These are phyloP conservation scores for Penicillium sp. DNA, from an alignment of 2,329 filamentous ascomycete species.

Conservation along the genomic window DNA sequence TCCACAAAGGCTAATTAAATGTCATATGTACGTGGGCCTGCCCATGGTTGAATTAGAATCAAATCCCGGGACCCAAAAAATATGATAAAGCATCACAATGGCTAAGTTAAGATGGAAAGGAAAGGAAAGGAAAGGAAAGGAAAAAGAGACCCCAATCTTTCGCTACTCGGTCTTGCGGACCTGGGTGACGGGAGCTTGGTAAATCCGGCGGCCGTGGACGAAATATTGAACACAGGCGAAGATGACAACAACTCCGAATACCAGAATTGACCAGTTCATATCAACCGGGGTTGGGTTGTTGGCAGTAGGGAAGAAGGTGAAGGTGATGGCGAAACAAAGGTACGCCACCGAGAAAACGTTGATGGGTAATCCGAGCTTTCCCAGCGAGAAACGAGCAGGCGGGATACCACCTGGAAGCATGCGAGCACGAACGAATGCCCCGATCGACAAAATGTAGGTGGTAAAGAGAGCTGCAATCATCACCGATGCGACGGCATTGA, in stretches of 20 bases:
- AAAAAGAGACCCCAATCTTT: neutral
- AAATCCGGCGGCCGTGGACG: constrained; percentile 24
- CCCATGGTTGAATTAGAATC: neutral
- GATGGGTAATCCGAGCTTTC: constrained; percentile 31
- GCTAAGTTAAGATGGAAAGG: no score
- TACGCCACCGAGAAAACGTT: constrained; percentile 34
- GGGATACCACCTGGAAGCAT: constrained; percentile 25
- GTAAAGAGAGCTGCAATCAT: constrained; percentile 56
- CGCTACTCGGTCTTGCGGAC: constrained; percentile 25
- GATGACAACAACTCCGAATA: constrained; percentile 28
- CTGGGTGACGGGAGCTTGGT: constrained; percentile 28
- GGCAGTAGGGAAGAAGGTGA: constrained; percentile 36
- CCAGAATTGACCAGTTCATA: constrained; percentile 34
- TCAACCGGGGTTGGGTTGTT: constrained; percentile 21
- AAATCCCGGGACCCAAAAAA: neutral
- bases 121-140: no score
- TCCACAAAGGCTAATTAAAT: constrained; percentile 13
- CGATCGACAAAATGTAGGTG: constrained; percentile 54
- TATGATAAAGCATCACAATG: no score
- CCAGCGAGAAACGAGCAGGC: constrained; percentile 29
- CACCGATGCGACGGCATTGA: constrained; percentile 60
- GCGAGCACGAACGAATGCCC: constrained; percentile 25
- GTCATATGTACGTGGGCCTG: constrained; percentile 11
- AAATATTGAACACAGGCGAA: constrained; percentile 28
- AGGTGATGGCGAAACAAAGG: constrained; percentile 33